Base-by-base conservation (phyloP, 176 grass and related monocot genomes). In the Guadua angustifolia region DNA sequence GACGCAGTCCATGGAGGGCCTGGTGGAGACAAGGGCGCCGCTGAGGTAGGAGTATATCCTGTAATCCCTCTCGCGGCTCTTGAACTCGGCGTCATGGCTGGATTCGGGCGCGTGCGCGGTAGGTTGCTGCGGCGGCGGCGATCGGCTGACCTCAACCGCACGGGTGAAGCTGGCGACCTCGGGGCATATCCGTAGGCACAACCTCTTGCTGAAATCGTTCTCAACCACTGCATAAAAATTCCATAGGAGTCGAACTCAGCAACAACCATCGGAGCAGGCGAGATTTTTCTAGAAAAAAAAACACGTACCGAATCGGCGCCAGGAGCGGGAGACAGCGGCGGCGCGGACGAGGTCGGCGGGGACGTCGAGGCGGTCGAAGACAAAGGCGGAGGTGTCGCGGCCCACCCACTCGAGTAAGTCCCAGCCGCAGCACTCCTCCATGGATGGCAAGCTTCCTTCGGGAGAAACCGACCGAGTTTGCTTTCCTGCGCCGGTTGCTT, bases 341-440 rank as follows among this genome's bases (percentile, higher is more conserved):
- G 84, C 83, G 61, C 88, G 97, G 74, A 64, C 91, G 71, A 99
- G 39, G 77, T 91, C 96, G 46, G 86, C 75, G 17, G 93, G 91
- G 87, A 86, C 58, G 38, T 82, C 73, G 79, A 99, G 66, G 71
- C 18, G 77, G 45, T 56, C 10, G 60, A 99, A 84, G 72, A 99
- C 42, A 68, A 44, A 60, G 71, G 29, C 29, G 29, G 29, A 29
- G 29, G 29, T 29, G 29, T 29, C 29, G 29, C 1, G 1, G 29
- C 29, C 35, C 35, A 36, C 35, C 35, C 1, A 36, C 35, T 36
- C 4, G 35, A 36, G 38, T 4, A 39, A 39, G 38, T 39, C 38
- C 38, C 5, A 6, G 38, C 38, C 38, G 38, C 38, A 39, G 38
- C 38, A 39, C 38, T 39, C 4, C 3, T 39, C 38, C 38, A 39